A percentile compares a stretch with the other conserved stretches of the same genome.
Conservation (phyloP, 805 yeast species). For the Ogataea trehaloabstinens region DNA sequence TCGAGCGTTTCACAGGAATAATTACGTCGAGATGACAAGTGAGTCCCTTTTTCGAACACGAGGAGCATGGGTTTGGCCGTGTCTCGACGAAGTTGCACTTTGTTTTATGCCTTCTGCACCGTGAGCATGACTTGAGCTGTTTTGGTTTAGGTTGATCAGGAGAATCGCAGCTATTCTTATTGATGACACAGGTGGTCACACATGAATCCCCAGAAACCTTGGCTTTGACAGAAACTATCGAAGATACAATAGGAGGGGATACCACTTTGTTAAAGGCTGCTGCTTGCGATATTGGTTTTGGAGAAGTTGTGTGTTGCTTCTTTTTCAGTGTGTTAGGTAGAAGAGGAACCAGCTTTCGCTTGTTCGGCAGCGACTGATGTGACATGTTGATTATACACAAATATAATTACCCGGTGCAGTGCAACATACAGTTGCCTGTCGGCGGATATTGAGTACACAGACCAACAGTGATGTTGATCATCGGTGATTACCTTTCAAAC, state of each 20-base stretch:
- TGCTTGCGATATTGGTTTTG: neutral
- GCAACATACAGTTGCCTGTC: too few relatives aligned
- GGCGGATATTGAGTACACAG: too few relatives aligned
- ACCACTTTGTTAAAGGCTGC: neutral
- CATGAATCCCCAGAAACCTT: conserved; percentile 6
- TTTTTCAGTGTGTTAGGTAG: conserved; percentile 23
- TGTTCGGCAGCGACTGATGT: conserved; percentile 3
- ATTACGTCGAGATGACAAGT: conserved; percentile 56
- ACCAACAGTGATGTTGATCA: too few relatives aligned
- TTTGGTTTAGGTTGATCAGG: conserved; percentile 36
- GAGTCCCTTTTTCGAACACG: conserved; percentile 51
- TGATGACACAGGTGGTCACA: conserved; percentile 19
- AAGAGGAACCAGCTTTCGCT: conserved; percentile 28
- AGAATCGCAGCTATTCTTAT: conserved; percentile 18
- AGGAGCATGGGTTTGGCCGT: conserved; percentile 55
- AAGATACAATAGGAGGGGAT: conserved; percentile 1
- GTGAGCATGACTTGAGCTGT: conserved; percentile 54
- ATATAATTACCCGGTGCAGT: neutral
- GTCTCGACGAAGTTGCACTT: conserved; percentile 57
- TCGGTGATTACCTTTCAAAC: too few relatives aligned
- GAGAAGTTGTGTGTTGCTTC: too few relatives aligned
- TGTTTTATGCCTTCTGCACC: conserved; percentile 66
- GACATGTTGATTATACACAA: neutral
- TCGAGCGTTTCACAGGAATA: conserved; percentile 48
- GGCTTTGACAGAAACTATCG: neutral